phyloP scores from a whole-genome alignment of 495 filamentous ascomycete species.

The Trichoderma orchidacearum region DNA sequence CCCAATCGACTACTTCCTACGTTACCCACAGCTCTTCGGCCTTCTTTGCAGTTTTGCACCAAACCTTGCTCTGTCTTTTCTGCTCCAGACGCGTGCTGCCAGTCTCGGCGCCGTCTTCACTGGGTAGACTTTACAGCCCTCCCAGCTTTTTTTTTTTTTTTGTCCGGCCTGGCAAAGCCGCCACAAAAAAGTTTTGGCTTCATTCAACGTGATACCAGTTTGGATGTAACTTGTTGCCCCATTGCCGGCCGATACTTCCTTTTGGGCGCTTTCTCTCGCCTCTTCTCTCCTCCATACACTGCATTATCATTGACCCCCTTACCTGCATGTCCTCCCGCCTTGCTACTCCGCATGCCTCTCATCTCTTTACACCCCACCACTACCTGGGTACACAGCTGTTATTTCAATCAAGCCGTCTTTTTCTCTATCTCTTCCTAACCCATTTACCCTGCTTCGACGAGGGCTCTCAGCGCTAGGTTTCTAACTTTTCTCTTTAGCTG shows the following conservation, averaged over 20 bases:
- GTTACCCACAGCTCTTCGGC: no score
- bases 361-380: slow-evolving; percentile 10
- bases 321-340: slow-evolving; percentile 26
- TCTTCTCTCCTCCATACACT: slow-evolving; percentile 8
- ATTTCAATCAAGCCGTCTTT: slow-evolving; percentile 6
- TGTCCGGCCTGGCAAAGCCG: not conserved
- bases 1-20: slow-evolving; percentile 1
- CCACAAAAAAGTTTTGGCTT: not conserved
- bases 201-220: slow-evolving; percentile 4
- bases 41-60: not conserved
- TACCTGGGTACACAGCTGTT: slow-evolving; percentile 5
- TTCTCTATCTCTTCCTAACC: slow-evolving; percentile 2
- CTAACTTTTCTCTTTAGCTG: slow-evolving; percentile 31
- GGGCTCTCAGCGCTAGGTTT: slow-evolving; percentile 2
- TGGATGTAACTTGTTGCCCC: slow-evolving; percentile 4
- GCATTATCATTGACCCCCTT: slow-evolving; percentile 16
- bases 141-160: not conserved
- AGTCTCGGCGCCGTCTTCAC: not conserved
- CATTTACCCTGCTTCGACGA: slow-evolving; percentile 6
- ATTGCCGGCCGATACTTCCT: not conserved
- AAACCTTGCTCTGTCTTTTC: slow-evolving; percentile 4
- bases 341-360: slow-evolving; percentile 16
- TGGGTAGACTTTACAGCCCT: not conserved
- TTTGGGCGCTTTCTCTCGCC: not conserved
- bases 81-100: slow-evolving; percentile 1